A percentile compares a stretch with the other conserved stretches of the same genome.
Conservation (phyloP, 1,284 basidiomycete species). For the Amylostereum areolatum region DNA sequence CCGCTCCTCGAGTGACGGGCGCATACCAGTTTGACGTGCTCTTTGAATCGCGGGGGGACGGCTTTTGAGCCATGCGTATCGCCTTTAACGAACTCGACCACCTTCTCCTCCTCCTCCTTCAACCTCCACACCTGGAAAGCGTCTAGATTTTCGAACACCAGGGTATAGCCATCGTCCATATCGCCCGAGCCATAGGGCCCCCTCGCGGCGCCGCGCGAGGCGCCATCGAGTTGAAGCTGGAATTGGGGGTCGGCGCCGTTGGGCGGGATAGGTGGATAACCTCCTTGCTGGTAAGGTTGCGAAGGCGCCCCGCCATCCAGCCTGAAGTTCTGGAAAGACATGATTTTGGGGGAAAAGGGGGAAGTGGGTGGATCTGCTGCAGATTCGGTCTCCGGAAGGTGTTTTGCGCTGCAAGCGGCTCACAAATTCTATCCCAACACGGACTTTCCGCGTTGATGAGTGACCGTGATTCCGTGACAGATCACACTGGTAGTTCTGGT, state of each 20-base stretch:
- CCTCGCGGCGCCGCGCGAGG: slow-evolving; percentile 27
- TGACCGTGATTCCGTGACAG: no score
- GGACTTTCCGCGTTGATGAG: no score
- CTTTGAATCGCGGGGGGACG: slow-evolving; percentile 76
- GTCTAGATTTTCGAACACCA: slow-evolving; percentile 57
- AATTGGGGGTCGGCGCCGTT: slow-evolving; percentile 9
- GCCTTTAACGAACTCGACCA: slow-evolving; percentile 80
- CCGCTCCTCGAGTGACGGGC: slow-evolving; percentile 76
- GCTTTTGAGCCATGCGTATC: slow-evolving; percentile 80
- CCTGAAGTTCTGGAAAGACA: slow-evolving; percentile 78
- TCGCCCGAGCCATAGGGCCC: slow-evolving; percentile 75
- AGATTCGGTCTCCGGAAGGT: slow-evolving; percentile 28
- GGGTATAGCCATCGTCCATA: slow-evolving; percentile 71
- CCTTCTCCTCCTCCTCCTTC: slow-evolving; percentile 68
- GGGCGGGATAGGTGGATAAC: slow-evolving; percentile 10
- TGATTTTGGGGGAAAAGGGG: no score
- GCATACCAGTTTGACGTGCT: slow-evolving; percentile 78
- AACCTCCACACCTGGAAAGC: slow-evolving; percentile 68
- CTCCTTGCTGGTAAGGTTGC: slow-evolving; percentile 3
- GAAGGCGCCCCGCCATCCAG: slow-evolving; percentile 46
- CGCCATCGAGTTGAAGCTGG: slow-evolving; percentile 13
- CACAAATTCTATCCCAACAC: slow-evolving; percentile 9
- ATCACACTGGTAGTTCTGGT: no score
- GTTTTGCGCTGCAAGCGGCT: slow-evolving; percentile 5
- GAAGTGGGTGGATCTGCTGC: slow-evolving; percentile 24